Base-by-base conservation (phyloP, 2,329 filamentous ascomycete genomes). In the Fusarium illudens region DNA sequence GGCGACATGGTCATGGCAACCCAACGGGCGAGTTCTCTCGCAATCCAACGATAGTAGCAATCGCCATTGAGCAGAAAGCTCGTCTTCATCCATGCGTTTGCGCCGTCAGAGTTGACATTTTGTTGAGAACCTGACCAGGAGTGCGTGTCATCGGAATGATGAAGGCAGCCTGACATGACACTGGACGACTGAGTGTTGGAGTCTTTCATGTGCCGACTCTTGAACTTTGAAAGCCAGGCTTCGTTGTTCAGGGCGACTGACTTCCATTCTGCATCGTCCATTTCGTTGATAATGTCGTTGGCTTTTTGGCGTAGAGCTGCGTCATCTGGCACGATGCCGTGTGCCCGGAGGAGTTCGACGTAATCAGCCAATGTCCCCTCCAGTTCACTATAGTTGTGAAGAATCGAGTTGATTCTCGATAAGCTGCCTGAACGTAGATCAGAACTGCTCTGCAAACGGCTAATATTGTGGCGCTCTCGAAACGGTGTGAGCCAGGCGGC, bases 1-100 rank as follows among this genome's bases (percentile, higher is more conserved):
- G 61, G 61, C 2, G 64, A 67, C 61, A 67, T 67, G 7, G 61
- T 67, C 27, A 52, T 46, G 20, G 34, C 52, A 0, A 67, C 64
- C 61, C 61, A 67, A 3, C 61, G 57, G 3, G 61, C 61, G 20
- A 64, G 22, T 13, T 67, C 64, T 13, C 39, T 22, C 0, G 57
- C 61, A 0, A 67, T 39, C 64, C 61, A 64, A 4, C 53, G 61
- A 9, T 50, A 50, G 6, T 33, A 50, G 6, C 48, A 50, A 10
- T 50, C 48, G 9, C 48, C 48, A 2, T 50, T 50, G 1, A 50
- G 48, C 3, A 50, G 1, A 1, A 50, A 50, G 13, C 48, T 50
- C 1, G 29, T 50, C 48, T 25, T 50, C 48, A 50, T 33, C 48
- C 48, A 50, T 6, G 48, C 20, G 3, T 50, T 34, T 22, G 27